Conservation (phyloP, 1,139 yeast genomes). For the Hansenula anomala region DNA sequence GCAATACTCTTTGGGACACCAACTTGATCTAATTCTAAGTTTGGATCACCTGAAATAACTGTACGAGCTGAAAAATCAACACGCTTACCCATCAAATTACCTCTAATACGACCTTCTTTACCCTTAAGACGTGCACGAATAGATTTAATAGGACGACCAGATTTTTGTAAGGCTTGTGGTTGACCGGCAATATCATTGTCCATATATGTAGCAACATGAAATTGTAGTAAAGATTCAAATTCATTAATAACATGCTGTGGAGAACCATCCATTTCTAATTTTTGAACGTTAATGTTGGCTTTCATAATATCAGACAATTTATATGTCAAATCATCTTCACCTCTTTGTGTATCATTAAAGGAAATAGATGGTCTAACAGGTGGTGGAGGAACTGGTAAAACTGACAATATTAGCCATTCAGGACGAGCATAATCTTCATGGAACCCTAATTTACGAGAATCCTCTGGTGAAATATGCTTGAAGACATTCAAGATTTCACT, state of each 20-base stretch:
- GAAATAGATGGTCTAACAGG: constrained; percentile 99
- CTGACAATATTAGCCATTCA: constrained; percentile 97
- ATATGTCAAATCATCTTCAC: constrained; percentile 98
- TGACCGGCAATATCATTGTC: constrained; percentile 99
- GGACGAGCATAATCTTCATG: constrained; percentile 97
- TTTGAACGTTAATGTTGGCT: constrained; percentile 93
- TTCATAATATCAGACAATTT: constrained; percentile 95
- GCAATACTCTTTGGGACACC: constrained; percentile 98
- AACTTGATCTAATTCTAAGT: constrained; percentile 93
- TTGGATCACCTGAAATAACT: constrained; percentile 98
- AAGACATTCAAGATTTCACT: constrained; percentile 87
- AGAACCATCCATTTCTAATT: constrained; percentile 96
- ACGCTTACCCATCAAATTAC: constrained; percentile 99
- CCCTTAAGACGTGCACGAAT: constrained; percentile 99
- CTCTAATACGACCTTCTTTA: constrained; percentile 98
- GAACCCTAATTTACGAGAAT: constrained; percentile 78
- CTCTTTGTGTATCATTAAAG: constrained; percentile 96
- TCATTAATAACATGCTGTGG: constrained; percentile 98
- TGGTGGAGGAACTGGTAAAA: constrained; percentile 99
- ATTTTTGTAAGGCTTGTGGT: constrained; percentile 97
- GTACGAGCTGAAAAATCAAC: constrained; percentile 99
- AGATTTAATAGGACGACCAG: constrained; percentile 97
- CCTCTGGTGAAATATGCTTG: constrained; percentile 85
- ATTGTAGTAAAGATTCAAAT: constrained; percentile 91
- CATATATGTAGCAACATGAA: constrained; percentile 99